These are phyloP conservation scores for Botrytis pseudocinerea DNA, from an alignment of 2,329 filamentous ascomycete species.

Conservation along the genomic window DNA sequence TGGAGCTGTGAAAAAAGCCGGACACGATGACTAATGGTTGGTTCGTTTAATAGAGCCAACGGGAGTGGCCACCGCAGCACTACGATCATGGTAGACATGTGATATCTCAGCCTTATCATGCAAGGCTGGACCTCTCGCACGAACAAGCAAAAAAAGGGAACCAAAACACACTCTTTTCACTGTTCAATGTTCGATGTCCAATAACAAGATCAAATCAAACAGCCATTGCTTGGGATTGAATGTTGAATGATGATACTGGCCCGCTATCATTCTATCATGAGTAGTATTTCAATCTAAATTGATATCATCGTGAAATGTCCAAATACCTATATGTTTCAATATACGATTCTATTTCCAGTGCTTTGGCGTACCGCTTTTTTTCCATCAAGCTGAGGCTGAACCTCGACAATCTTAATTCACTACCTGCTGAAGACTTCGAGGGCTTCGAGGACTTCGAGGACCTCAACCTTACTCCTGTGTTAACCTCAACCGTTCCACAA, in stretches of 20 bases:
- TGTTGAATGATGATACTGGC: neutral
- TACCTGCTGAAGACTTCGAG: neutral
- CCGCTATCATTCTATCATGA: neutral
- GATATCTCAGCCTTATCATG: slow-evolving; percentile 1
- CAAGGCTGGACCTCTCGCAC: neutral
- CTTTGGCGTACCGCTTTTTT: neutral
- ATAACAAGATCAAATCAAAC: neutral
- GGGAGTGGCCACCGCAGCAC: neutral
- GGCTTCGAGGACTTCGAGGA: neutral
- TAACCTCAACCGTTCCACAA: neutral
- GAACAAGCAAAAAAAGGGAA: neutral
- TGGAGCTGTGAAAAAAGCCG: neutral
- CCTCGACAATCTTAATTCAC: neutral
- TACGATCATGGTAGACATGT: neutral
- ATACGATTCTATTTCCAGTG: neutral
- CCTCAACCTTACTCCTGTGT: neutral
- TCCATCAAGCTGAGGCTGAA: neutral
- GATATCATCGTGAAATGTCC: neutral
- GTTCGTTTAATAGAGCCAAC: neutral
- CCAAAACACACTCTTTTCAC: neutral
- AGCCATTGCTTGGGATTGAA: neutral
- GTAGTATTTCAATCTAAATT: rapidly evolving
- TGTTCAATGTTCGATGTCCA: neutral
- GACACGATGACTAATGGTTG: neutral
- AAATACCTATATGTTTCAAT: neutral